A percentile compares a stretch with the other conserved stretches of the same genome.
These are phyloP conservation scores for Aspergillus arachidicola DNA, from an alignment of 2,329 filamentous ascomycete species.

Conservation along the genomic window DNA sequence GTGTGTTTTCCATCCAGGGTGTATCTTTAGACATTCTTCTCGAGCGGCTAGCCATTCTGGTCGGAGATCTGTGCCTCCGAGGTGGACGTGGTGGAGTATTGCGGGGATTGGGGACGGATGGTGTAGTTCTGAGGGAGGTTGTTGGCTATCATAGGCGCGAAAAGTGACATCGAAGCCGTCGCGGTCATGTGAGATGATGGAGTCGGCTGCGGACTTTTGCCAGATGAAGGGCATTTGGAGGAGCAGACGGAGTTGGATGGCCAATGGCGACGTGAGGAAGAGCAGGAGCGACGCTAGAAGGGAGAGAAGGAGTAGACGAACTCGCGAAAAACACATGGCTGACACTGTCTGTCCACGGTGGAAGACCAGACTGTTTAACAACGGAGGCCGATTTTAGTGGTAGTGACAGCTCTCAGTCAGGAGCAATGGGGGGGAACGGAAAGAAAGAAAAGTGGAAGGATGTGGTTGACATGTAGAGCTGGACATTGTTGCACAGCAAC, in stretches of 20 bases:
- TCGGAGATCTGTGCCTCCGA: conserved; percentile 15
- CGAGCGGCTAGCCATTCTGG: conserved; percentile 22
- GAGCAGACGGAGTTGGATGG: conserved; percentile 1
- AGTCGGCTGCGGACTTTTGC: background rate
- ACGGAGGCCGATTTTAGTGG: background rate
- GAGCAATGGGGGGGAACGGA: background rate
- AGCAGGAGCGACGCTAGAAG: background rate
- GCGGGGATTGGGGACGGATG: background rate
- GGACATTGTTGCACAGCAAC: background rate
- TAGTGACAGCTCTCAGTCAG: background rate
- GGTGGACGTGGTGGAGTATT: conserved; percentile 17
- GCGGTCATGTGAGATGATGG: conserved; percentile 5
- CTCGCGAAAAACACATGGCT: background rate
- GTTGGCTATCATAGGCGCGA: background rate
- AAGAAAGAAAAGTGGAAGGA: background rate
- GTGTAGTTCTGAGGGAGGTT: background rate
- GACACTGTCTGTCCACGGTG: background rate
- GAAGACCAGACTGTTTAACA: background rate
- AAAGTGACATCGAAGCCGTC: conserved; percentile 15
- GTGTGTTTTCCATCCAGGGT: conserved; percentile 18
- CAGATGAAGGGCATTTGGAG: conserved; percentile 15
- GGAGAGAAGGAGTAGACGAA: background rate
- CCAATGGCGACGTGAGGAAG: background rate
- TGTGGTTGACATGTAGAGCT: background rate
- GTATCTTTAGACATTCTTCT: conserved; percentile 18